Conservation (phyloP, 495 filamentous ascomycete species). For the Tuber borchii region DNA sequence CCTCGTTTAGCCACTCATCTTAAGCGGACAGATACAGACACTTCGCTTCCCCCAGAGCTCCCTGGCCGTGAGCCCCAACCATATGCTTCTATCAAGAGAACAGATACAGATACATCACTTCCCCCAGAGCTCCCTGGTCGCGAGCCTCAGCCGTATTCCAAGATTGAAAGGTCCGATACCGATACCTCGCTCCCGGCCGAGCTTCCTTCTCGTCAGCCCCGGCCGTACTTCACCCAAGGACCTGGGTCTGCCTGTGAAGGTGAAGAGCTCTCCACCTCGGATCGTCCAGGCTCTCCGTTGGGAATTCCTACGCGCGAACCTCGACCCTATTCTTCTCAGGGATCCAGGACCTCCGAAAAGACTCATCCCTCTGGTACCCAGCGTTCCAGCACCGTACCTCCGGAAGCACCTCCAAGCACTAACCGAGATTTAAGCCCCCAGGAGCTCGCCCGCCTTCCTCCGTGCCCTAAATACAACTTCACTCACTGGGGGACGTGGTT, state of each 20-base stretch:
- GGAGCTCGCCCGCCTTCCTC: neutral
- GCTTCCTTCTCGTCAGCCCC: neutral
- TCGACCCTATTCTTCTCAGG: neutral
- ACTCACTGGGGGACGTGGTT: neutral
- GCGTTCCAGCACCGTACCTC: neutral
- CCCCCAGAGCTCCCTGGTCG: neutral
- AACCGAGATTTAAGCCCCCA: neutral
- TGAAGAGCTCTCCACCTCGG: neutral
- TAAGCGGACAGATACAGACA: neutral
- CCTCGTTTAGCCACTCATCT: neutral
- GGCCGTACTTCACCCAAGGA: neutral
- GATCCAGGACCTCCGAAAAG: neutral
- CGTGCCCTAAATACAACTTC: neutral
- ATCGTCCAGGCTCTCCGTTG: neutral
- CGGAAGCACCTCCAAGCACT: neutral
- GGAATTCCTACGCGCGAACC: neutral
- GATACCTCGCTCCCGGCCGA: neutral
- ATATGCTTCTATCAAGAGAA: neutral
- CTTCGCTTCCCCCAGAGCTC: neutral
- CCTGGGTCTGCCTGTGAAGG: neutral
- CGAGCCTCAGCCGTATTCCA: neutral
- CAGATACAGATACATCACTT: neutral
- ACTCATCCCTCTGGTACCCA: neutral
- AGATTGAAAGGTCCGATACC: neutral
- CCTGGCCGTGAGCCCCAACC: slow-evolving; percentile 1